phyloP scores from a whole-genome alignment of 1,284 basidiomycete species.

The Ustilago hordei region DNA sequence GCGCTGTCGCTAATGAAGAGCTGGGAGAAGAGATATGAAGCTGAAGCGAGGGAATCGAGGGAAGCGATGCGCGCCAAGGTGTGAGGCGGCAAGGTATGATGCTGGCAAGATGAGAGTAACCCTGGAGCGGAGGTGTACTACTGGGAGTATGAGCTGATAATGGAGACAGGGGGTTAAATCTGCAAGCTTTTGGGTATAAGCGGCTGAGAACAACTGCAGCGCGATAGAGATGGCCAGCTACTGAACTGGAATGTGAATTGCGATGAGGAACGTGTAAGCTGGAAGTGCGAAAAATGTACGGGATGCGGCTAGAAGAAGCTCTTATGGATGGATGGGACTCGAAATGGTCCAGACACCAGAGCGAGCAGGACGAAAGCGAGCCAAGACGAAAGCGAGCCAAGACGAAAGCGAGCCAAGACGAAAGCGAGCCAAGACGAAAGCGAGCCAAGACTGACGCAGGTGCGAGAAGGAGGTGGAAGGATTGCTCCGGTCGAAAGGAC shows the following conservation, averaged over 20 bases:
- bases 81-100: neutral
- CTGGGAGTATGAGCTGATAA: neutral
- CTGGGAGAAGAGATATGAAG: constrained; percentile 1
- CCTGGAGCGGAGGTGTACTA: neutral
- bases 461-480: constrained; percentile 6
- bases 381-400: constrained; percentile 6
- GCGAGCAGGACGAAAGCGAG: neutral
- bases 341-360: constrained; percentile 3
- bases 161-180: neutral
- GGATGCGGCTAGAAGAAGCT: constrained; percentile 3
- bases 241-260: neutral
- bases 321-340: constrained; percentile 11
- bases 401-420: neutral
- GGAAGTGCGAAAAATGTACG: neutral
- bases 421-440: neutral
- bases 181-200: constrained; percentile 15
- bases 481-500: constrained; percentile 15
- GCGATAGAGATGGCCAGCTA: neutral
- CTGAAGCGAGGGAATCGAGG: neutral
- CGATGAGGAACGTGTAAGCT: neutral
- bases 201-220: neutral
- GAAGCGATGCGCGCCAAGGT: neutral
- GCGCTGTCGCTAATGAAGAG: constrained; percentile 10
- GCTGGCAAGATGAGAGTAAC: neutral
- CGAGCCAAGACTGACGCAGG: constrained; percentile 7